Conservation (phyloP, 2,329 filamentous ascomycete species). For the Nannizziopsis barbatae region DNA sequence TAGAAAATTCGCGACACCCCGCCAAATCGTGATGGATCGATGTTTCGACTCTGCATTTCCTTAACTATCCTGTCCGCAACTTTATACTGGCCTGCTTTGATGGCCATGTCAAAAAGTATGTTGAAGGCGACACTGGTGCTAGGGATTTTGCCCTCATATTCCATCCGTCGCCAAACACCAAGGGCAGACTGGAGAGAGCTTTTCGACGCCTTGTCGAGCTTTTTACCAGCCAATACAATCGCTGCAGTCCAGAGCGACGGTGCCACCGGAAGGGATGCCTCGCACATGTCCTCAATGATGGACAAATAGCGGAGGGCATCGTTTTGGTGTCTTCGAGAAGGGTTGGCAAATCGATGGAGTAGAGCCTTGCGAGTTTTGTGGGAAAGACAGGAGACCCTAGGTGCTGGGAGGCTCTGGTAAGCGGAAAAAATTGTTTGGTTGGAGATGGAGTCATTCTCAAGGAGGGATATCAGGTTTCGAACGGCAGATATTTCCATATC, state of each 20-base stretch:
- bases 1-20: slow-evolving; percentile 74
- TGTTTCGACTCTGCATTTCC: slow-evolving; percentile 62
- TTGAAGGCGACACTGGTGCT: slow-evolving; percentile 80
- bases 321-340: slow-evolving; percentile 27
- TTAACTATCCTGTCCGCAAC: slow-evolving; percentile 75
- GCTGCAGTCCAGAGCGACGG: slow-evolving; percentile 71
- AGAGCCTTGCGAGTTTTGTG: slow-evolving; percentile 49
- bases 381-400: slow-evolving; percentile 43
- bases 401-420: slow-evolving; percentile 44
- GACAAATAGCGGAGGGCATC: slow-evolving; percentile 71
- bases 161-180: slow-evolving; percentile 81
- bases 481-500: slow-evolving; percentile 28
- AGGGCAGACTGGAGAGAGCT: slow-evolving; percentile 58
- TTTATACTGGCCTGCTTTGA: slow-evolving; percentile 70
- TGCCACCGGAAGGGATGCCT: slow-evolving; percentile 57
- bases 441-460: slow-evolving; percentile 35
- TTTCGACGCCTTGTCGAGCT: slow-evolving; percentile 48
- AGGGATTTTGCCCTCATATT: slow-evolving; percentile 53
- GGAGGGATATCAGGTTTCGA: slow-evolving; percentile 31
- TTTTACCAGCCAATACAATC: slow-evolving; percentile 65
- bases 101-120: slow-evolving; percentile 77
- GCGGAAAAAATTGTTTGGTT: slow-evolving; percentile 42
- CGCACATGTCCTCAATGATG: slow-evolving; percentile 71
- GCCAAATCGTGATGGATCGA: slow-evolving; percentile 65
- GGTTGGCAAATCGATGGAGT: slow-evolving; percentile 56